phyloP scores from a whole-genome alignment of 2,329 filamentous ascomycete genomes.

The Hypoxylon sp. region DNA sequence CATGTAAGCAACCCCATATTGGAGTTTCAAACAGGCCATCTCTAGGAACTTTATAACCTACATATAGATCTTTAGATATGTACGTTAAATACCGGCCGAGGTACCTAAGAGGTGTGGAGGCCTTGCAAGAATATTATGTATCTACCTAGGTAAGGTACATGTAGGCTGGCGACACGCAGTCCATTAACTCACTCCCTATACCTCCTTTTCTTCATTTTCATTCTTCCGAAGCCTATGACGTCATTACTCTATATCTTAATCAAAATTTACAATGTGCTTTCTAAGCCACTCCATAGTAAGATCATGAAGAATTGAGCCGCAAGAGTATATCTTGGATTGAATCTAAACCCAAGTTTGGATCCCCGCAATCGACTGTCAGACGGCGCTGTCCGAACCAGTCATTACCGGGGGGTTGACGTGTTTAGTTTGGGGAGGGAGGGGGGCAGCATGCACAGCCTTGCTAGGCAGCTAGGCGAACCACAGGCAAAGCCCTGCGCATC shows the following conservation, averaged over 20 bases:
- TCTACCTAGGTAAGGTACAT: neutral
- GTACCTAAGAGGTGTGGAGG: neutral
- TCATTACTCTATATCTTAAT: neutral
- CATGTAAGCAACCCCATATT: neutral
- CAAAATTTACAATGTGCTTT: neutral
- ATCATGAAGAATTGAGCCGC: conserved; percentile 10
- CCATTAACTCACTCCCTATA: neutral
- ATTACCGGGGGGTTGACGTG: neutral
- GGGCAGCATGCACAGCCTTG: neutral
- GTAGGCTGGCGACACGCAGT: neutral
- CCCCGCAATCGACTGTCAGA: conserved; percentile 14
- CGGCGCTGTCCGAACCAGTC: conserved; percentile 6
- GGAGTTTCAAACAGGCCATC: neutral
- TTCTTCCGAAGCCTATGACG: neutral
- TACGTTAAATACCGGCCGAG: too few relatives aligned
- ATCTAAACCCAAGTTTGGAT: neutral
- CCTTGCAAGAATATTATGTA: neutral
- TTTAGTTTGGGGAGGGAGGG: neutral
- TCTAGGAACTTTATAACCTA: neutral
- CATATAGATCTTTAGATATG: too few relatives aligned
- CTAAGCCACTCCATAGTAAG: neutral
- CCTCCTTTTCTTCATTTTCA: neutral
- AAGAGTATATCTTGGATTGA: neutral
- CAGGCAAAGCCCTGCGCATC: neutral
- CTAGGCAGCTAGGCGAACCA: neutral